phyloP scores from a whole-genome alignment of 2,329 filamentous ascomycete genomes.

The Calonectria henricotiae region DNA sequence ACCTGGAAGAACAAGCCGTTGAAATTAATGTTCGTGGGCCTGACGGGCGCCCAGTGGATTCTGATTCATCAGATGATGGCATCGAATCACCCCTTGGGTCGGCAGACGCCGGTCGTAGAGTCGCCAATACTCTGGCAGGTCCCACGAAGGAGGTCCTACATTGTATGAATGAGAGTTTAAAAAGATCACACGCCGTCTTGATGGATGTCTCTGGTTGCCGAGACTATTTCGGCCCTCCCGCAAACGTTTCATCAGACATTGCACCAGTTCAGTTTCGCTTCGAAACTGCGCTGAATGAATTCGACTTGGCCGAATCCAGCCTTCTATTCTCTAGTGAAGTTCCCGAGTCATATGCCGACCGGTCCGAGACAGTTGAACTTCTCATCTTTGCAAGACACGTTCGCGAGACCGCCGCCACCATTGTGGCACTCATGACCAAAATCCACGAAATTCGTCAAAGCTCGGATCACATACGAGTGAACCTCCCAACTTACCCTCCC shows the following conservation, averaged over 20 bases:
- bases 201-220: slow-evolving; percentile 71
- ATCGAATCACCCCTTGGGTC: slow-evolving; percentile 28
- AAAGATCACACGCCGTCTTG: slow-evolving; percentile 67
- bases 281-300: slow-evolving; percentile 62
- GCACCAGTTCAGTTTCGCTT: slow-evolving; percentile 60
- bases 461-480: slow-evolving; percentile 61
- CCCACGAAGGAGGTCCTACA: slow-evolving; percentile 66
- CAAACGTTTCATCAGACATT: slow-evolving; percentile 62
- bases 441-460: slow-evolving; percentile 65
- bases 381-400: slow-evolving; percentile 72
- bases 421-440: slow-evolving; percentile 65
- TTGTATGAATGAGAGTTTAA: slow-evolving; percentile 64
- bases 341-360: slow-evolving; percentile 64
- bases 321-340: slow-evolving; percentile 65
- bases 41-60: slow-evolving; percentile 26
- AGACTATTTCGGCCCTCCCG: slow-evolving; percentile 63
- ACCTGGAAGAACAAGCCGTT: slow-evolving; percentile 35
- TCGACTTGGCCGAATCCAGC: slow-evolving; percentile 65
- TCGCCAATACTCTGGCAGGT: slow-evolving; percentile 58
- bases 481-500: slow-evolving; percentile 71
- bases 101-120: slow-evolving; percentile 46
- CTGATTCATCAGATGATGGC: slow-evolving; percentile 25
- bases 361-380: slow-evolving; percentile 68
- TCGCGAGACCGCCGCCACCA: slow-evolving; percentile 66
- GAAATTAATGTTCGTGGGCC: slow-evolving; percentile 40